Evolutionary conservation across 192 early-diverging fungal species (phyloP).

Genomic region (Coemansia sp.): DNA sequence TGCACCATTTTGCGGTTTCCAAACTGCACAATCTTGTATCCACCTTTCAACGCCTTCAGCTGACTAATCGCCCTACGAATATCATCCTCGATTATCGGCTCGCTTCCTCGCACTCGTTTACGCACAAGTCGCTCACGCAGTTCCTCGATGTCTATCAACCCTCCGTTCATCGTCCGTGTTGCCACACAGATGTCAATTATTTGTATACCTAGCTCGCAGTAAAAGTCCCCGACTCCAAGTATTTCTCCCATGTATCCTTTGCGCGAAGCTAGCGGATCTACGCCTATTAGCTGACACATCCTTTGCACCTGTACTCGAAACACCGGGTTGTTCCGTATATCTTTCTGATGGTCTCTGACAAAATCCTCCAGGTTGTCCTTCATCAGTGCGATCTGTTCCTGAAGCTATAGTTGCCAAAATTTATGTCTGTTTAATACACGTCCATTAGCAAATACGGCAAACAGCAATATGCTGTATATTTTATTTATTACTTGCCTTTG

Average conservation of each 20-base stretch:
- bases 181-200: conserved; percentile 88
- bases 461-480: neutral
- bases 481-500: conserved; percentile 40
- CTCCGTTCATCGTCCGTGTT: conserved; percentile 84
- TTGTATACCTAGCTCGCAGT: conserved; percentile 94
- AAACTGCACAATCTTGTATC: conserved; percentile 83
- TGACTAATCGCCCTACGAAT: conserved; percentile 83
- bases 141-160: conserved; percentile 85
- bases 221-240: conserved; percentile 95
- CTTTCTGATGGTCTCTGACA: conserved; percentile 79
- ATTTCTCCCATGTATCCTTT: conserved; percentile 97
- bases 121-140: conserved; percentile 70
- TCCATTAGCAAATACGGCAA: neutral
- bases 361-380: conserved; percentile 85
- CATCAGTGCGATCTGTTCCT: conserved; percentile 70
- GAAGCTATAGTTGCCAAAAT: conserved; percentile 50
- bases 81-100: conserved; percentile 72
- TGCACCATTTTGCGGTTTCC: conserved; percentile 83
- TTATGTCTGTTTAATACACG: neutral
- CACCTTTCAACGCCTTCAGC: conserved; percentile 82
- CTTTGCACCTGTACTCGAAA: conserved; percentile 89
- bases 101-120: conserved; percentile 57
- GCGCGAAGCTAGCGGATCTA: conserved; percentile 94
- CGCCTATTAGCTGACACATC: conserved; percentile 92
- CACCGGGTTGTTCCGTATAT: conserved; percentile 83